A percentile compares a stretch with the other conserved stretches of the same genome.
phyloP scores from a whole-genome alignment of 169 alveolate species.

The Plasmodium inui region DNA sequence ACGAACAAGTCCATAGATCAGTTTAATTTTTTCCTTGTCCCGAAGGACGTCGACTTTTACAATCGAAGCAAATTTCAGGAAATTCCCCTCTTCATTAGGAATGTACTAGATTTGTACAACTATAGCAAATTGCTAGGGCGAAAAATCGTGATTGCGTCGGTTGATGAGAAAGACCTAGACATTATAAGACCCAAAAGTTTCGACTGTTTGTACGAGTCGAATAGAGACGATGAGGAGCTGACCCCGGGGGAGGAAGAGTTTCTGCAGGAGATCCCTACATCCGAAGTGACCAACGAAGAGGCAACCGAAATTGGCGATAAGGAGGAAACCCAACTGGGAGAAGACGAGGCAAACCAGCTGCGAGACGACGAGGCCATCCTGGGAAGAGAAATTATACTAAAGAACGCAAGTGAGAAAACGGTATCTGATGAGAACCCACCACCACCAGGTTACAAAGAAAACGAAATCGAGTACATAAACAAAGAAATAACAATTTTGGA shows the following conservation, averaged over 20 bases:
- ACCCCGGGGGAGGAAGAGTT: background rate
- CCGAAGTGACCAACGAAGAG: background rate
- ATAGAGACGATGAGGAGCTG: background rate
- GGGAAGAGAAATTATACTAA: background rate
- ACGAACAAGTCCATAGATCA: conserved; percentile 33
- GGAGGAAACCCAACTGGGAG: background rate
- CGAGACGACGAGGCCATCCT: background rate
- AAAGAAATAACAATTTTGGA: conserved; percentile 14
- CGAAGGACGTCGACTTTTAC: conserved; percentile 9
- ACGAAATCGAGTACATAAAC: conserved; percentile 3
- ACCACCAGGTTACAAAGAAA: background rate
- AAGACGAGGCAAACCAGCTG: background rate
- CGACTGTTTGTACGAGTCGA: conserved; percentile 30
- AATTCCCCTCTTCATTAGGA: conserved; percentile 32
- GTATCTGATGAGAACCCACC: background rate
- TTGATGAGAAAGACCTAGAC: conserved; percentile 18
- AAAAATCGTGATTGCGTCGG: conserved; percentile 44
- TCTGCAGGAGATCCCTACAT: background rate
- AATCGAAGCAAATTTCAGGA: conserved; percentile 7
- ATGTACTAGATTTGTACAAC: conserved; percentile 34
- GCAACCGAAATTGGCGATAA: background rate
- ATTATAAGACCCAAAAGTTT: conserved; percentile 29
- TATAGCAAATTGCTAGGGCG: conserved; percentile 19
- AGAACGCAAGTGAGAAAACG: background rate
- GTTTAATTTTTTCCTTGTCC: conserved; percentile 20